These are phyloP conservation scores for Solanum chmielewskii DNA, from an alignment of 257 asterid species.

Conservation along the genomic window DNA sequence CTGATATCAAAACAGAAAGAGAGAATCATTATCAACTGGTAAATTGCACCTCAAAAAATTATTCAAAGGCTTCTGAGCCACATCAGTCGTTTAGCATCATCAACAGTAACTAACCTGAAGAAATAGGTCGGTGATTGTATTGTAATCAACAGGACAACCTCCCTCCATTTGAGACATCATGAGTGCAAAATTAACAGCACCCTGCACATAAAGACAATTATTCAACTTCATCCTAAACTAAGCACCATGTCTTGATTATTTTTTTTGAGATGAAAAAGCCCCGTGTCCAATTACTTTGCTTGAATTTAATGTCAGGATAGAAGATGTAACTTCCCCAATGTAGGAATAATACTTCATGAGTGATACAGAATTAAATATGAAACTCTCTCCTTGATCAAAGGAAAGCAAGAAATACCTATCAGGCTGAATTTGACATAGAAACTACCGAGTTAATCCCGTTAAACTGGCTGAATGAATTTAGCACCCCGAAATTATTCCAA, in stretches of 20 bases:
- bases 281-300: neutral
- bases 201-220: slow-evolving; percentile 38
- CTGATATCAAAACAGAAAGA: slow-evolving; percentile 24
- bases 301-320: neutral
- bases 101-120: slow-evolving; percentile 59
- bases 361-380: neutral
- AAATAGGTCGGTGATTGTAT: slow-evolving; percentile 95
- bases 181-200: slow-evolving; percentile 98
- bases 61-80: neutral
- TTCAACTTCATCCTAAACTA: neutral
- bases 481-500: neutral
- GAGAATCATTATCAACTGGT: neutral
- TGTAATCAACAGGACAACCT: slow-evolving; percentile 97
- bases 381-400: neutral
- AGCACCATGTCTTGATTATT: neutral
- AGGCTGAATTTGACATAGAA: neutral
- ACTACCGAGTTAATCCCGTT: neutral
- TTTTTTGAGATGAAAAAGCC: neutral
- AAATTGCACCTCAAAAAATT: neutral
- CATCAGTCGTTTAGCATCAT: neutral
- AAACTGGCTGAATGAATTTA: neutral
- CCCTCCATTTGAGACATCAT: slow-evolving; percentile 99
- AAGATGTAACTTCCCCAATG: neutral
- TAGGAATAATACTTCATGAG: neutral
- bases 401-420: neutral